Evolutionary conservation across 805 yeast species (phyloP).

Genomic region (Lachancea mirantina): DNA sequence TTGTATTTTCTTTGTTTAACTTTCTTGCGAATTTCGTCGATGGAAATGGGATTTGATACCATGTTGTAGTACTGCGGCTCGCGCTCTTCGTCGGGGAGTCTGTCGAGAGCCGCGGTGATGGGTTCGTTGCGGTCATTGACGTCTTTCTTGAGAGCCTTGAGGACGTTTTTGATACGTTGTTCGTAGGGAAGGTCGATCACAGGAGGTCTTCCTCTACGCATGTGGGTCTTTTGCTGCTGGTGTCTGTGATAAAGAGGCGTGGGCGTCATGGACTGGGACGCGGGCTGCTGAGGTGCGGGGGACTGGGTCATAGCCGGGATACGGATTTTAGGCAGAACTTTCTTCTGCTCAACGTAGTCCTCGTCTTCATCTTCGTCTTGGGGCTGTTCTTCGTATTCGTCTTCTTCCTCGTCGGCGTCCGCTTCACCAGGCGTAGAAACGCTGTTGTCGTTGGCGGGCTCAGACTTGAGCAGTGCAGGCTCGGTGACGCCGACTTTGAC

Average conservation of each 20-base stretch:
- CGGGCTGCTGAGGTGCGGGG: conserved; percentile 5
- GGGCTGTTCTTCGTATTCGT: conserved; percentile 11
- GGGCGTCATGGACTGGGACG: conserved; percentile 21
- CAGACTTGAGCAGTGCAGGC: no score
- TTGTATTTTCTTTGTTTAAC: conserved; percentile 80
- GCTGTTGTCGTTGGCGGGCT: conserved; percentile 9
- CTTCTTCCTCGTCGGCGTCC: conserved; percentile 11
- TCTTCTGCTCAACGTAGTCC: conserved; percentile 7
- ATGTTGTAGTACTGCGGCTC: conserved; percentile 40
- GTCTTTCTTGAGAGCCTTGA: conserved; percentile 74
- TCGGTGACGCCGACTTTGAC: conserved; percentile 3
- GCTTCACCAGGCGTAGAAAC: conserved; percentile 13
- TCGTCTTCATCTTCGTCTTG: conserved; percentile 14
- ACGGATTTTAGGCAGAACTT: conserved; percentile 12
- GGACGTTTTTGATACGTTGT: conserved; percentile 79
- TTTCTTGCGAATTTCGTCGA: conserved; percentile 69
- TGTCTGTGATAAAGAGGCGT: conserved; percentile 19
- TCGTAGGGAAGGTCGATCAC: conserved; percentile 49
- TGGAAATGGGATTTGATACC: conserved; percentile 53
- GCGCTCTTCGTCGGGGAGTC: conserved; percentile 62
- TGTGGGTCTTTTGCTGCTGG: conserved; percentile 23
- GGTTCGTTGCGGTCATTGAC: conserved; percentile 44
- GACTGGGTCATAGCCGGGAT: conserved; percentile 8
- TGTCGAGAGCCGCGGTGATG: conserved; percentile 63
- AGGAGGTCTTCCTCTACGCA: conserved; percentile 32